Evolutionary conservation across 2,329 filamentous ascomycete species (phyloP).

Genomic region (Aspergillus uvarum): DNA sequence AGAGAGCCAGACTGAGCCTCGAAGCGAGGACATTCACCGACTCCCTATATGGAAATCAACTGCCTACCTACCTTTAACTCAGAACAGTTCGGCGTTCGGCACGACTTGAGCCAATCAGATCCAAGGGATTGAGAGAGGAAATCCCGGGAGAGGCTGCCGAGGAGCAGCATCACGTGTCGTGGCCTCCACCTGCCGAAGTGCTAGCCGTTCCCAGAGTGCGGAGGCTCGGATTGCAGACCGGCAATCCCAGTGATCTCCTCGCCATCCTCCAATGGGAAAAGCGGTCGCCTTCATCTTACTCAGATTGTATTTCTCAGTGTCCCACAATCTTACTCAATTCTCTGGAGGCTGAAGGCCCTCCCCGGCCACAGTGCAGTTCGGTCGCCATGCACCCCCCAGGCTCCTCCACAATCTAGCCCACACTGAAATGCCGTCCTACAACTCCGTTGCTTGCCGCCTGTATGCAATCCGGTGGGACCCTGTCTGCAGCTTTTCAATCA

Average conservation of each 20-base stretch:
- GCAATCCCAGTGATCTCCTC: constrained; percentile 19
- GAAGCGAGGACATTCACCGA: too few species aligned
- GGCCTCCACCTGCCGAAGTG: constrained; percentile 33
- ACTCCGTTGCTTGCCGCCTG: constrained; percentile 25
- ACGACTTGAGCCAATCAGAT: constrained; percentile 6
- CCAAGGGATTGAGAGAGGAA: constrained; percentile 9
- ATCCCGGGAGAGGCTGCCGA: constrained; percentile 28
- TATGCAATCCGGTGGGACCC: constrained; percentile 21
- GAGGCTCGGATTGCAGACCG: constrained; percentile 28
- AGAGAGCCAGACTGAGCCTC: too few species aligned
- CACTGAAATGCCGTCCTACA: constrained; percentile 36
- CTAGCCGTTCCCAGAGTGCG: constrained; percentile 21
- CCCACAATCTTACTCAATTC: too few species aligned
- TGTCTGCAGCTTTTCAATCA: constrained; percentile 12
- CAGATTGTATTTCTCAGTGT: too few species aligned
- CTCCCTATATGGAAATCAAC: too few species aligned
- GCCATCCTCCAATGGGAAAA: constrained; percentile 4
- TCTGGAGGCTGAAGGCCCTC: too few species aligned
- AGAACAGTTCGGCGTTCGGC: neutral
- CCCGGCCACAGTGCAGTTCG: neutral
- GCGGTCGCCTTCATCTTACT: neutral
- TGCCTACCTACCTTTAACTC: too few species aligned
- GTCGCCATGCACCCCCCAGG: neutral
- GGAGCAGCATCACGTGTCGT: constrained; percentile 23
- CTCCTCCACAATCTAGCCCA: constrained; percentile 31